Evolutionary conservation across 352 stramenopile genomes (phyloP).

Genomic region (Aphanomyces cochlioides): DNA sequence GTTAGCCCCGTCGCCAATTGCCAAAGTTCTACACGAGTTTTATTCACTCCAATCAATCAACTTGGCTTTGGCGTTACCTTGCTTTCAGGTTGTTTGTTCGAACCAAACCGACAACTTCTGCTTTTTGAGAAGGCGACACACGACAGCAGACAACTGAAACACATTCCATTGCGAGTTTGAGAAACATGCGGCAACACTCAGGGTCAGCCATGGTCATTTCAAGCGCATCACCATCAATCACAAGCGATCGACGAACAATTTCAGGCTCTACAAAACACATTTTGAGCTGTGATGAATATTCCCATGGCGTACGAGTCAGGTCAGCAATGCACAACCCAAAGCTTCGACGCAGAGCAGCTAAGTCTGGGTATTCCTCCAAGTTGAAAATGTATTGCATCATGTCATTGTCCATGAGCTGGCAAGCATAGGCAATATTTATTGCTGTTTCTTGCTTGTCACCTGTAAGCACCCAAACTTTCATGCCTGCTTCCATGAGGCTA

Average conservation of each 20-base stretch:
- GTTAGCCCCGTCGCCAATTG: constrained; percentile 96
- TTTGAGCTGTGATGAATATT: constrained; percentile 43
- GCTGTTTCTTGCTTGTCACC: constrained; percentile 93
- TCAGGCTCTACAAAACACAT: constrained; percentile 68
- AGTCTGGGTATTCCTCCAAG: constrained; percentile 37
- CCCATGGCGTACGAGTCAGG: constrained; percentile 9
- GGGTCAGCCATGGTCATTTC: constrained; percentile 48
- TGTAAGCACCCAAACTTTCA: constrained; percentile 93
- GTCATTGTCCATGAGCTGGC: constrained; percentile 80
- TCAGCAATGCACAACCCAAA: constrained; percentile 18
- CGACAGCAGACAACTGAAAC: constrained; percentile 85
- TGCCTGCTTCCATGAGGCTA: constrained; percentile 78
- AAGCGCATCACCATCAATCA: constrained; percentile 78
- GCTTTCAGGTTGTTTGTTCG: constrained; percentile 51
- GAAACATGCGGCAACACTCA: constrained; percentile 42
- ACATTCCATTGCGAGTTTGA: constrained; percentile 73
- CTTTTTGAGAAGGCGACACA: constrained; percentile 84
- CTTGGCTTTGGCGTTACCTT: constrained; percentile 55
- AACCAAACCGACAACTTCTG: constrained; percentile 76
- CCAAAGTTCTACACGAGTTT: constrained; percentile 55
- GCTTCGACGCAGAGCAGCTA: neutral
- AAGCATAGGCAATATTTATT: constrained; percentile 93
- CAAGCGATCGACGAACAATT: constrained; percentile 36
- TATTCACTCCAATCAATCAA: neutral
- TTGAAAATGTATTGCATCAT: constrained; percentile 79